phyloP scores from a whole-genome alignment of 805 yeast genomes.

The Isabelozyma heimii region DNA sequence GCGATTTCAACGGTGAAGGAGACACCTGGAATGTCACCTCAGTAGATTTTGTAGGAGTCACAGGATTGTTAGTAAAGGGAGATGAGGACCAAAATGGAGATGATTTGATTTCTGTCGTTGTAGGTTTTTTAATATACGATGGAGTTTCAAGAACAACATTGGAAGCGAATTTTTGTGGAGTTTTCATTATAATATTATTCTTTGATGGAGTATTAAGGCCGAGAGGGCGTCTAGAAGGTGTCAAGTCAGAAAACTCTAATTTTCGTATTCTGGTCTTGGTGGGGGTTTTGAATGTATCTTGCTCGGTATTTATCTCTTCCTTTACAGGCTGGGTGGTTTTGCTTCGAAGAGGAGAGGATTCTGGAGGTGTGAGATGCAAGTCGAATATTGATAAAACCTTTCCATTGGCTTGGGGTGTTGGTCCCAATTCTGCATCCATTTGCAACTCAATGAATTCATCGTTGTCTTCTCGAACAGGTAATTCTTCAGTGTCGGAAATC shows the following conservation, averaged over 20 bases:
- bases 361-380: conserved; percentile 42
- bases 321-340: conserved; percentile 3
- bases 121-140: conserved; percentile 12
- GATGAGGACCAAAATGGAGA: conserved; percentile 1
- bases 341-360: conserved; percentile 37
- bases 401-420: conserved; percentile 85
- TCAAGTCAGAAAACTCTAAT: conserved; percentile 7
- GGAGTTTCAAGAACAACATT: conserved; percentile 16
- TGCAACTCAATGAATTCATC: conserved; percentile 8
- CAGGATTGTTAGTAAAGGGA: background rate
- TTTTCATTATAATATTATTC: background rate
- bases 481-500: conserved; percentile 2
- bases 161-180: background rate
- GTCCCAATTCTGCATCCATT: conserved; percentile 55
- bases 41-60: conserved; percentile 13
- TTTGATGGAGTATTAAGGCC: background rate
- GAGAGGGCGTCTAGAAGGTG: conserved; percentile 2
- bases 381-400: conserved; percentile 74
- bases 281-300: conserved; percentile 31
- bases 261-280: conserved; percentile 18
- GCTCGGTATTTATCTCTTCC: background rate
- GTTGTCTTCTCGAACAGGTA: conserved; percentile 9
- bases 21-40: conserved; percentile 32
- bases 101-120: background rate
- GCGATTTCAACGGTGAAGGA: conserved; percentile 45